Base-by-base conservation (phyloP, 202 grass and related monocot species). In the Setaria italica region DNA sequence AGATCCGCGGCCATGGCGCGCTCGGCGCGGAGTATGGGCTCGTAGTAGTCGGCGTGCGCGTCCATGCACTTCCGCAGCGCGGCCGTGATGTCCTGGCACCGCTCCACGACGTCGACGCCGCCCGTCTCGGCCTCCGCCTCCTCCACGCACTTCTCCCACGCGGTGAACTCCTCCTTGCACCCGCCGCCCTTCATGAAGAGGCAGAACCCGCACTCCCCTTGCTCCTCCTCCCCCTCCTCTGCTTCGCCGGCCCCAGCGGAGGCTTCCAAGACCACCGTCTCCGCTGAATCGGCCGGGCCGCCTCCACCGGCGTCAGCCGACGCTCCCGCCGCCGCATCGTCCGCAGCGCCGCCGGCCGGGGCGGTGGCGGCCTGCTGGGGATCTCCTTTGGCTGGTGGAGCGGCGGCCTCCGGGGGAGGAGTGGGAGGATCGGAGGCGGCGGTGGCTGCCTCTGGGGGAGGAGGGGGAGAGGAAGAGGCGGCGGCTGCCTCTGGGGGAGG, bases 131-230 rank as follows among this genome's bases (percentile, higher is more conserved):
- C 55, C 78, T 91, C 82, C 33, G 88, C 86, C 20, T 65, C 84
- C 76, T 93, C 84, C 15, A 99, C 75, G 80, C 97, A 99, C 57
- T 99, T 85, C 97, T 99, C 97, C 97, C 97, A 99, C 51, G 74
- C 90, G 11, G 89, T 64, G 78, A 99, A 99, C 74, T 86, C 86
- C 9, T 91, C 92, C 87, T 94, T 94, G 89, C 97, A 99, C 17
- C 97, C 94, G 15, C 94, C 94, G 45, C 87, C 92, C 87, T 99
- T 99, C 97, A 99, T 97, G 80, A 87, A 99, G 11, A 94, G 57
- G 87, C 97, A 99, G 70, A 99, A 99, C 13, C 90, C 87, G 74
- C 94, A 99, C 90, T 99, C 92, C 29, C 21, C 87, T 76, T 86
- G 49, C 72, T 83, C 93, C 70, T 95, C 96, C 76, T 87, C 91